Evolutionary conservation across 2,329 filamentous ascomycete genomes (phyloP).

Genomic region (Aspergillus quadrilineatus): DNA sequence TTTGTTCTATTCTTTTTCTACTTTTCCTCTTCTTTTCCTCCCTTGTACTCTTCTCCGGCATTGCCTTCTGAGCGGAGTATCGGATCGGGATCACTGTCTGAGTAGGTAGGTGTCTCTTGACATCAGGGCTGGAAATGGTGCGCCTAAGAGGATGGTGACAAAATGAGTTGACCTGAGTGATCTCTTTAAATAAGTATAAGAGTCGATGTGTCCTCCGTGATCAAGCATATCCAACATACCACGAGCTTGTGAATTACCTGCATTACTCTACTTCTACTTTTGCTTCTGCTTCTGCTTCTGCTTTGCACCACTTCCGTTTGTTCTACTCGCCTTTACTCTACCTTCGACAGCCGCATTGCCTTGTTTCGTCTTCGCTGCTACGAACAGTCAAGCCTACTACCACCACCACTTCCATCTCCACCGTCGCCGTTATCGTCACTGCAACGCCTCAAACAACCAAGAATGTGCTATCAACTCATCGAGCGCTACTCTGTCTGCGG

Average conservation of each 20-base stretch:
- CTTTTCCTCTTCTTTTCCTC: neutral
- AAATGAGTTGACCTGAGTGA: neutral
- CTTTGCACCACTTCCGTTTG: neutral
- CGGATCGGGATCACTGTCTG: neutral
- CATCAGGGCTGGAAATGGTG: neutral
- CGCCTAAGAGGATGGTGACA: neutral
- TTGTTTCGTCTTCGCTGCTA: neutral
- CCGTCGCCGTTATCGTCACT: neutral
- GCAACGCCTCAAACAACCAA: neutral
- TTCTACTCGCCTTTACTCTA: neutral
- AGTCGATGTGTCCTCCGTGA: neutral
- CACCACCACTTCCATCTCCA: neutral
- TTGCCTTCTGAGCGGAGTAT: neutral
- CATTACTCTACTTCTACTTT: neutral
- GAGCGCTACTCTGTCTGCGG: constrained; percentile 84
- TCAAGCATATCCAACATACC: neutral
- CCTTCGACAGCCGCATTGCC: neutral
- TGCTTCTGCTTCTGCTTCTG: neutral
- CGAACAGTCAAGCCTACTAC: no score
- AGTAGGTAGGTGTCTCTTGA: neutral
- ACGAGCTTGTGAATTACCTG: neutral
- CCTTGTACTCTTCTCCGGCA: neutral
- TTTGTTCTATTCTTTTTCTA: neutral
- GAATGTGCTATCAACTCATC: constrained; percentile 83
- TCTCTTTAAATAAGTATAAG: neutral